Percentiles rank a stretch among this genome's conserved stretches.
Evolutionary conservation across 1,139 yeast species (phyloP).

Genomic region (Protomyces lactucae-debilis): DNA sequence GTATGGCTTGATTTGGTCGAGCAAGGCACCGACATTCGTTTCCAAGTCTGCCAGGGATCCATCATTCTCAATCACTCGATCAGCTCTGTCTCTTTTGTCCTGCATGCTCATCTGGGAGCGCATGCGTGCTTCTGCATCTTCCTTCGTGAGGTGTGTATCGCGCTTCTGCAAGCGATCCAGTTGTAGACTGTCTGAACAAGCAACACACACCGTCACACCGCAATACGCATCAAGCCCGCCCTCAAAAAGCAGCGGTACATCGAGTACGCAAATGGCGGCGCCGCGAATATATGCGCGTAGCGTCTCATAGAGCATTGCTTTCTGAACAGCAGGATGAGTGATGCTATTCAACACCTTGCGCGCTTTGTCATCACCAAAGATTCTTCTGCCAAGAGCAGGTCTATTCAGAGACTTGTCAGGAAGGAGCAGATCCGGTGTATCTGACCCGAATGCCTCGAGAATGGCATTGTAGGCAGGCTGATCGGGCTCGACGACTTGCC

Average conservation of each 20-base stretch:
- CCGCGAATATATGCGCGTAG: constrained; percentile 52
- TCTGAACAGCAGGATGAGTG: constrained; percentile 85
- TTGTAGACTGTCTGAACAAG: constrained; percentile 58
- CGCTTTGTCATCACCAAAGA: constrained; percentile 62
- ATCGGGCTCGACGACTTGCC: constrained; percentile 79
- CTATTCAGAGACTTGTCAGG: constrained; percentile 47
- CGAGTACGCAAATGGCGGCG: constrained; percentile 55
- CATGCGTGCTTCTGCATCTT: constrained; percentile 70
- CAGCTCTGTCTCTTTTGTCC: constrained; percentile 57
- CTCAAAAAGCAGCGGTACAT: constrained; percentile 87
- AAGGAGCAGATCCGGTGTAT: constrained; percentile 53
- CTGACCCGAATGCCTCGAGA: constrained; percentile 53
- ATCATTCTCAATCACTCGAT: constrained; percentile 63
- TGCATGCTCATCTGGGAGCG: constrained; percentile 67
- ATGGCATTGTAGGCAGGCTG: constrained; percentile 63
- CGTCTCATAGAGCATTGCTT: constrained; percentile 58
- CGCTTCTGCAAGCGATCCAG: constrained; percentile 57
- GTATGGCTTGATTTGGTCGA: constrained; percentile 27
- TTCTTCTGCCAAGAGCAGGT: constrained; percentile 67
- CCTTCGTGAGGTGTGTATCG: constrained; percentile 55
- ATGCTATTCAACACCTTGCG: constrained; percentile 58
- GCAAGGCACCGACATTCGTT: constrained; percentile 13
- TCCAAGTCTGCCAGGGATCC: constrained; percentile 45
- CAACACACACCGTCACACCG: constrained; percentile 65
- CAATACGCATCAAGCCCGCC: constrained; percentile 65